Percentiles rank a stretch among this genome's conserved stretches.
Conservation (phyloP, 2,329 filamentous ascomycete genomes). For the Aquanectria penicillioides region DNA sequence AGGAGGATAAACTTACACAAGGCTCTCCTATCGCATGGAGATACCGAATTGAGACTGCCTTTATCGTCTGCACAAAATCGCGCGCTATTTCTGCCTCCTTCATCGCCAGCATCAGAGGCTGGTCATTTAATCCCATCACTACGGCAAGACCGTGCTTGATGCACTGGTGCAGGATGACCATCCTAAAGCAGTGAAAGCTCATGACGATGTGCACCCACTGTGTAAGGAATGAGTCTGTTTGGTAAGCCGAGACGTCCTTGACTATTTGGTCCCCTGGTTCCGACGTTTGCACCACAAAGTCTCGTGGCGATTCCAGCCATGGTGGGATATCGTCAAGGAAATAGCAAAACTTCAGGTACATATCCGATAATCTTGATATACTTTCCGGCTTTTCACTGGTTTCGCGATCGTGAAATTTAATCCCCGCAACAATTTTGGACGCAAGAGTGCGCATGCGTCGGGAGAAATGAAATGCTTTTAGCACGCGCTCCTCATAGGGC, state of each 20-base stretch:
- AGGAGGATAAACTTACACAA: conserved; percentile 6
- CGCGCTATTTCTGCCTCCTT: conserved; percentile 8
- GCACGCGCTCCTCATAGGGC: not conserved
- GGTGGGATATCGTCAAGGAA: not conserved
- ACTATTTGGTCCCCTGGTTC: not conserved
- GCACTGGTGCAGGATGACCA: not conserved
- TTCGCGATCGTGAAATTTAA: not conserved
- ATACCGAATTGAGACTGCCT: conserved; percentile 4
- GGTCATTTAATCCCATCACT: not conserved
- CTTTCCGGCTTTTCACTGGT: not conserved
- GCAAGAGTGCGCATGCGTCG: not conserved
- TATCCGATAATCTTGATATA: not conserved
- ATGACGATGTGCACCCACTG: not conserved
- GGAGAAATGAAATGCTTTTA: not conserved
- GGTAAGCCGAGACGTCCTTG: not conserved
- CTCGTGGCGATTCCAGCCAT: not conserved
- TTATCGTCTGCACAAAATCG: conserved; percentile 12
- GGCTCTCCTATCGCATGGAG: conserved; percentile 13
- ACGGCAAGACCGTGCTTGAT: not conserved
- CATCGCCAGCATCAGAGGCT: conserved; percentile 3
- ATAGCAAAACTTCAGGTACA: not conserved
- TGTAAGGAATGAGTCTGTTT: not conserved
- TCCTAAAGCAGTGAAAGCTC: not conserved
- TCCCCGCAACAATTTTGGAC: not conserved
- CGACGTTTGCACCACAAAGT: not conserved